phyloP scores from a whole-genome alignment of 2,329 filamentous ascomycete genomes.

The Dryadomyces quercivorus region DNA sequence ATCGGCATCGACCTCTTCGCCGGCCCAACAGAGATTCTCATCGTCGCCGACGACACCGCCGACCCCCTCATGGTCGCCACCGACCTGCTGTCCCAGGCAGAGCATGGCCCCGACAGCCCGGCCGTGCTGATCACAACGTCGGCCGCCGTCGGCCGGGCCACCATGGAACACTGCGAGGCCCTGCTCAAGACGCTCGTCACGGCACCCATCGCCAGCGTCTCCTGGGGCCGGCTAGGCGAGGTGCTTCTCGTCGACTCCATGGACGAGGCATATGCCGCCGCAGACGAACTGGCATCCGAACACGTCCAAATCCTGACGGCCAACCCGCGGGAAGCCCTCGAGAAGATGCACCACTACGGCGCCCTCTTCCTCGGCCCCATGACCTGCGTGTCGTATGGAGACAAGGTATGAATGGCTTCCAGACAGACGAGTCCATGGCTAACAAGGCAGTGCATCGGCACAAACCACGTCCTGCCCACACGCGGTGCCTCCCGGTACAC shows the following conservation, averaged over 20 bases:
- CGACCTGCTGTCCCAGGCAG: constrained; percentile 34
- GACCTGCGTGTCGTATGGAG: constrained; percentile 40
- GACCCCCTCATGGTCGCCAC: constrained; percentile 32
- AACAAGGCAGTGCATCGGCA: constrained; percentile 34
- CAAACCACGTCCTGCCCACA: constrained; percentile 41
- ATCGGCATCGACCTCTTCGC: constrained; percentile 42
- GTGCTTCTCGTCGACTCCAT: constrained; percentile 28
- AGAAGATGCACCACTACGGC: constrained; percentile 38
- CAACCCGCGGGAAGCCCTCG: constrained; percentile 32
- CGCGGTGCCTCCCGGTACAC: constrained; percentile 34
- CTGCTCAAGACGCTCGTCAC: constrained; percentile 29
- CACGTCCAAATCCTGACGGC: constrained; percentile 38
- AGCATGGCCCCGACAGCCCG: constrained; percentile 39
- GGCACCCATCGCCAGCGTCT: constrained; percentile 26
- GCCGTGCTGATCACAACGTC: constrained; percentile 37
- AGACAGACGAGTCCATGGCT: neutral
- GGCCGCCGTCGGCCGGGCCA: constrained; percentile 23
- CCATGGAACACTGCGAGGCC: constrained; percentile 23
- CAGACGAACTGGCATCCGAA: constrained; percentile 35
- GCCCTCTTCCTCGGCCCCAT: constrained; percentile 37
- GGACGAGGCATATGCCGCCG: constrained; percentile 29
- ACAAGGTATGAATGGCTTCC: constrained; percentile 25
- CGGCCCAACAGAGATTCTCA: constrained; percentile 38
- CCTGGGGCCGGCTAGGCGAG: constrained; percentile 34
- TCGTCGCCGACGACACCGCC: constrained; percentile 34